Evolutionary conservation across 345 rosid genomes (phyloP), one percentile per base, ranked within the genome.

Genomic region (Populus deltoides): DNA sequence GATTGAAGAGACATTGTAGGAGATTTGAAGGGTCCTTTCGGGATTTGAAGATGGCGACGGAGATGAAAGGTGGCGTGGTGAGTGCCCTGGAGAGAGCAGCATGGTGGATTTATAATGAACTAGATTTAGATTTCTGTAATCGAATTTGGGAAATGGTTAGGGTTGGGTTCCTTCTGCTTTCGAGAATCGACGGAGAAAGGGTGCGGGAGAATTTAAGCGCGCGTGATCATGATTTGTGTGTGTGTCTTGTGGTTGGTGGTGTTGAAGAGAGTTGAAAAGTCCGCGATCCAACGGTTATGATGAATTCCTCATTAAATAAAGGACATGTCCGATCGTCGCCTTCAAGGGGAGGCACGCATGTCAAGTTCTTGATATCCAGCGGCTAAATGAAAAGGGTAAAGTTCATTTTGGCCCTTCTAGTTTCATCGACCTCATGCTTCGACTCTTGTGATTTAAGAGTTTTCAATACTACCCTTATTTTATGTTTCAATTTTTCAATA

Each of bases 31-130:
- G 43, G 83, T 27, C 41, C 75, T 80, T 35, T 82, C 86, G 59
- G 85, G 76, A 68, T 53, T 66, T 18, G 90, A 22, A 35, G 91
- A 88, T 29, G 94, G 92, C 1, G 90, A 86, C 38, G 94, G 92
- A 2, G 93, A 81, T 11, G 93, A 86, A 66, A 96, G 78, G 67
- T 90, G 94, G 22, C 99, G 97, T 3, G 95, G 95, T 36, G 96
- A 91, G 69, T 91, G 88, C 4, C 97, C 95, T 9, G 93, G 97
- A 8, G 93, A 91, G 33, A 84, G 89, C 81, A 92, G 90, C 97
- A 92, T 92, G 45, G 71, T 51, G 53, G 27, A 43, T 33, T 51
- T 36, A n/a, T 4, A 51, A 35, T 20, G 13, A 53, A 35, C 67
- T 79, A 29, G 81, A 78, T 75, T 33, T 61, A 61, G 70, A 74